Evolutionary conservation across 306 rosid genomes (phyloP).

Genomic region (Ceratonia siliqua): DNA sequence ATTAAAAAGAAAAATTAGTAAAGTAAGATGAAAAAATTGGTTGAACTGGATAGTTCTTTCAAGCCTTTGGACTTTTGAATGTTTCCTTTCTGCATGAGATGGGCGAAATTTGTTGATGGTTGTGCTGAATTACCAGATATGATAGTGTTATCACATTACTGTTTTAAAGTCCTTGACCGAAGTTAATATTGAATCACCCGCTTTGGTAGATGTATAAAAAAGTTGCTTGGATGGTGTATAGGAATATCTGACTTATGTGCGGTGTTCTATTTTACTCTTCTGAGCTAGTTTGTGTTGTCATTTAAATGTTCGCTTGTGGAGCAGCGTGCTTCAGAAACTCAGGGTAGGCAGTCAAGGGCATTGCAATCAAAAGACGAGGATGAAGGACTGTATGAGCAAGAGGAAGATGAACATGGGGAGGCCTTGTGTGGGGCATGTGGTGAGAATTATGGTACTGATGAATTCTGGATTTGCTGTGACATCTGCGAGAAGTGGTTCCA

Average conservation of each 20-base stretch:
- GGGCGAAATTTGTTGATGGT: not conserved
- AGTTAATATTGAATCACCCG: not conserved
- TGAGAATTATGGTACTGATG: constrained; percentile 70
- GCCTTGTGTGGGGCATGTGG: constrained; percentile 86
- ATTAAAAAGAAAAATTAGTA: not conserved
- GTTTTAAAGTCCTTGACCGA: not conserved
- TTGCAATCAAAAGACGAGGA: constrained; percentile 60
- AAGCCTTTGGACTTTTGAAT: not conserved
- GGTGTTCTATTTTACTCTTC: constrained; percentile 18
- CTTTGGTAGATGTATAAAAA: not conserved
- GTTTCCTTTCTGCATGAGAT: not conserved
- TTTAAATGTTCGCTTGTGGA: constrained; percentile 32
- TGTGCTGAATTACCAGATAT: constrained; percentile 1
- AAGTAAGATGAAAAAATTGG: not conserved
- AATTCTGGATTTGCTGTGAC: constrained; percentile 94
- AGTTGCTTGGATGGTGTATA: constrained; percentile 10
- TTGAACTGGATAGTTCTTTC: not conserved
- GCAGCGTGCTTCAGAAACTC: constrained; percentile 61
- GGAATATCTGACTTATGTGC: constrained; percentile 4
- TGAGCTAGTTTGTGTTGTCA: constrained; percentile 14
- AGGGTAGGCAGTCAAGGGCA: constrained; percentile 49
- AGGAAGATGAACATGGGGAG: constrained; percentile 83
- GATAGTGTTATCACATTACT: constrained; percentile 5
- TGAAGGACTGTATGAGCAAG: constrained; percentile 62
- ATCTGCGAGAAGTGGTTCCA: constrained; percentile 92